phyloP scores from a whole-genome alignment of 202 grass and related monocot genomes.

The Bolboschoenoplectus hybrid region DNA sequence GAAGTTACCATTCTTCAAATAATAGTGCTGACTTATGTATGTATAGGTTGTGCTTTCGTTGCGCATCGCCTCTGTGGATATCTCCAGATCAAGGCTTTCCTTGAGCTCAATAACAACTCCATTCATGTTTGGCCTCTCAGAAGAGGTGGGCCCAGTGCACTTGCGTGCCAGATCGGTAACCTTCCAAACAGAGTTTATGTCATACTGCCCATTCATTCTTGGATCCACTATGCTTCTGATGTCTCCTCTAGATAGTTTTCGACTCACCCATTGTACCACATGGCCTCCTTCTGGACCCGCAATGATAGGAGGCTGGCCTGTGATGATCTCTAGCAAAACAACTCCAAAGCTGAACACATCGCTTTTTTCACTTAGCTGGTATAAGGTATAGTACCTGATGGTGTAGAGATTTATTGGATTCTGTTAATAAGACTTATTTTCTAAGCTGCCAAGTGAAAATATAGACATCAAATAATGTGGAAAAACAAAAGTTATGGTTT shows the following conservation, averaged over 20 bases:
- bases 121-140: slow-evolving; percentile 46
- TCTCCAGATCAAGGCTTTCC: slow-evolving; percentile 40
- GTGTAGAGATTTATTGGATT: background rate
- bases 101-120: slow-evolving; percentile 42
- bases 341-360: slow-evolving; percentile 48
- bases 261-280: slow-evolving; percentile 26
- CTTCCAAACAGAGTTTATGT: slow-evolving; percentile 35
- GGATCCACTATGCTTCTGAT: no score
- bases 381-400: slow-evolving; percentile 44
- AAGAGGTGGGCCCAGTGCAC: slow-evolving; percentile 40
- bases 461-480: background rate
- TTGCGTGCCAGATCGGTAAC: slow-evolving; percentile 38
- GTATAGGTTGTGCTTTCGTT: background rate
- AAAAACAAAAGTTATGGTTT: no score
- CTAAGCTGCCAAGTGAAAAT: background rate
- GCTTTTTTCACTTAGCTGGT: slow-evolving; percentile 43
- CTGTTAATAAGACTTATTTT: background rate
- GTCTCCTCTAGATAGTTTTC: no score
- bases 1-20: background rate
- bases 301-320: slow-evolving; percentile 41
- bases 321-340: slow-evolving; percentile 42
- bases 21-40: background rate
- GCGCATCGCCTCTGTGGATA: background rate
- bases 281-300: slow-evolving; percentile 2
- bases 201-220: no score